Conservation (phyloP, 2,329 filamentous ascomycete genomes). For the Cladosporium sp. region DNA sequence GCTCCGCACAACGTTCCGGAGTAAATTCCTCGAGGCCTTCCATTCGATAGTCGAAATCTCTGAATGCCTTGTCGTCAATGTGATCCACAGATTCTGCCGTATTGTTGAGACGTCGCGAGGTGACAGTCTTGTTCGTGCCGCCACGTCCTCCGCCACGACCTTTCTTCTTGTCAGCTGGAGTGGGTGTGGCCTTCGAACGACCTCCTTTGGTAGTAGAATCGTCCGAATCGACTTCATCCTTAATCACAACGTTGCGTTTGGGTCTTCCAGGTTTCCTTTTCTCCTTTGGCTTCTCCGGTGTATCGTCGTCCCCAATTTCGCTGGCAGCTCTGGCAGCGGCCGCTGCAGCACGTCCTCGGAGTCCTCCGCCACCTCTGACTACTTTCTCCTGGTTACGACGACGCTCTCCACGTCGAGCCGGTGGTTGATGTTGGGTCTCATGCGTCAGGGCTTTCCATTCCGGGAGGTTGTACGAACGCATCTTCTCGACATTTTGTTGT, state of each 20-base stretch:
- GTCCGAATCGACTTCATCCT: slow-evolving; percentile 33
- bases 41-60: slow-evolving; percentile 86
- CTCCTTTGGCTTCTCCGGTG: slow-evolving; percentile 30
- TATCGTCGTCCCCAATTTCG: slow-evolving; percentile 23
- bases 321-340: slow-evolving; percentile 27
- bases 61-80: slow-evolving; percentile 87
- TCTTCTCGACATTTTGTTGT: slow-evolving; percentile 95
- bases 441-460: slow-evolving; percentile 95
- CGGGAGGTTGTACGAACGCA: slow-evolving; percentile 91
- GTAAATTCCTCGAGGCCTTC: slow-evolving; percentile 83
- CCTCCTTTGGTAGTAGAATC: slow-evolving; percentile 28
- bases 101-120: slow-evolving; percentile 84
- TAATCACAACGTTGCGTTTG: slow-evolving; percentile 37
- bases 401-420: slow-evolving; percentile 81
- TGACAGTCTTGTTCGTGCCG: slow-evolving; percentile 70
- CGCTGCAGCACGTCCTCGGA: slow-evolving; percentile 30
- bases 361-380: slow-evolving; percentile 38
- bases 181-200: slow-evolving; percentile 29
- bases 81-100: slow-evolving; percentile 73
- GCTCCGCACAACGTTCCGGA: slow-evolving; percentile 85
- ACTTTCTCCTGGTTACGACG: slow-evolving; percentile 59
- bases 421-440: slow-evolving; percentile 93
- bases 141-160: slow-evolving; percentile 46
- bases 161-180: slow-evolving; percentile 42
- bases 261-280: slow-evolving; percentile 55